These are phyloP conservation scores for Ogataea saltuana DNA, from an alignment of 805 yeast species.

Conservation along the genomic window DNA sequence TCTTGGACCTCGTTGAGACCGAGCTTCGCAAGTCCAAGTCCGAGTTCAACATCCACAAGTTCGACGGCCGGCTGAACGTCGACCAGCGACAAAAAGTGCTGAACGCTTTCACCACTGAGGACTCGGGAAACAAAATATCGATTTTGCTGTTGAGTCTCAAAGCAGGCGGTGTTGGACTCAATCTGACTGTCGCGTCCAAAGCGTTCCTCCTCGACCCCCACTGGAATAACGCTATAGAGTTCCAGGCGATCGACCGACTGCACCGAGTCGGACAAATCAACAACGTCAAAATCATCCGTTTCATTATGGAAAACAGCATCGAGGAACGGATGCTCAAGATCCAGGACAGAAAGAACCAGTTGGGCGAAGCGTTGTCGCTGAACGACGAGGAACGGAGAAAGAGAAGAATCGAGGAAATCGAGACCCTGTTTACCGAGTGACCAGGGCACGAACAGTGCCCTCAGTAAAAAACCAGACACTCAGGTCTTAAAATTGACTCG, in stretches of 20 bases:
- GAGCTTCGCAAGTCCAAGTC: conserved; percentile 49
- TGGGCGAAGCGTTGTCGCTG: conserved; percentile 77
- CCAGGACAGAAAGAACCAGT: conserved; percentile 78
- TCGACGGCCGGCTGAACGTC: conserved; percentile 79
- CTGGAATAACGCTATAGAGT: conserved; percentile 94
- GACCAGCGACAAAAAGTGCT: conserved; percentile 64
- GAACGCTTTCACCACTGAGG: conserved; percentile 45
- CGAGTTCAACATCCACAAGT: conserved; percentile 60
- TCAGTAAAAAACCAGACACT: conserved; percentile 31
- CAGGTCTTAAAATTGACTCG: conserved; percentile 19
- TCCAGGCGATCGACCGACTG: conserved; percentile 87
- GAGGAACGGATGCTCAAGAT: conserved; percentile 87
- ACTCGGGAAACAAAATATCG: conserved; percentile 31
- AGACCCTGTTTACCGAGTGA: conserved; percentile 57
- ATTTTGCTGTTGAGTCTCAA: conserved; percentile 74
- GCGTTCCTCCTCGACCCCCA: conserved; percentile 96
- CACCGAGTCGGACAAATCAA: conserved; percentile 86
- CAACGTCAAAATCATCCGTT: conserved; percentile 72
- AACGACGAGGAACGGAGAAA: conserved; percentile 74
- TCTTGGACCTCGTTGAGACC: conserved; percentile 68
- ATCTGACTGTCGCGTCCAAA: conserved; percentile 77
- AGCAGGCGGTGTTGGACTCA: conserved; percentile 94
- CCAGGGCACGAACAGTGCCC: not conserved
- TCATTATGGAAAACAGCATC: conserved; percentile 78
- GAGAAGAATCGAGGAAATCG: conserved; percentile 70